Percentiles rank a stretch among this genome's conserved stretches.
Conservation (phyloP, 306 rosid genomes). For the Corylus americana region DNA sequence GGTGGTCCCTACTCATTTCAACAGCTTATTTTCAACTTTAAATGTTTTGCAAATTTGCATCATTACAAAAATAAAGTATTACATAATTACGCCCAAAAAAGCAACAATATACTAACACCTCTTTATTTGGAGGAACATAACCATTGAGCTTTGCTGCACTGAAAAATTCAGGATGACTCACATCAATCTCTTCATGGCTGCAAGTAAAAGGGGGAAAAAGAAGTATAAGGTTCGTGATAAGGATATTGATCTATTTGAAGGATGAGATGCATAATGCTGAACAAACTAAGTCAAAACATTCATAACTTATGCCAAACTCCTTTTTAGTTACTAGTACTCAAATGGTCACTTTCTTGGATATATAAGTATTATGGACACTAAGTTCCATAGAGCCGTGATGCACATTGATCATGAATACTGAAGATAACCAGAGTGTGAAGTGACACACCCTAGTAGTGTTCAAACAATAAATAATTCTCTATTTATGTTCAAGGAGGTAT, state of each 20-base stretch:
- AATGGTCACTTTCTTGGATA: constrained; percentile 6
- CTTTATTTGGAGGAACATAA: constrained; percentile 87
- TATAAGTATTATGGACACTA: constrained; percentile 12
- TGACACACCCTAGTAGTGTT: neutral
- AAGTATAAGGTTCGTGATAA: neutral
- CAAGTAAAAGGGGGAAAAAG: constrained; percentile 26
- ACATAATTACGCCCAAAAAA: constrained; percentile 20
- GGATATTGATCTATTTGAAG: neutral
- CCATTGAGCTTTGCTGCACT: constrained; percentile 77
- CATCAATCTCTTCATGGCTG: constrained; percentile 98
- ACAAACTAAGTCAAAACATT: constrained; percentile 7
- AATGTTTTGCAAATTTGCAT: neutral
- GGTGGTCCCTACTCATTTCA: neutral
- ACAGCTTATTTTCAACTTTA: constrained; percentile 1
- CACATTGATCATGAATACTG: neutral
- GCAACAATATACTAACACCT: constrained; percentile 49
- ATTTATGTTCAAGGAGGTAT: neutral
- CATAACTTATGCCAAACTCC: constrained; percentile 5
- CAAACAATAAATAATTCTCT: neutral
- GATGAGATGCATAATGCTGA: neutral
- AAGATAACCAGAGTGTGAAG: neutral
- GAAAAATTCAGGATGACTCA: constrained; percentile 96
- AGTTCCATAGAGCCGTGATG: constrained; percentile 7
- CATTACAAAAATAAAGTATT: constrained; percentile 11
- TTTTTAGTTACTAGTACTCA: constrained; percentile 2